These are phyloP conservation scores for Adansonia madagascariensis DNA, from an alignment of 441 rosid species.

Conservation along the genomic window DNA sequence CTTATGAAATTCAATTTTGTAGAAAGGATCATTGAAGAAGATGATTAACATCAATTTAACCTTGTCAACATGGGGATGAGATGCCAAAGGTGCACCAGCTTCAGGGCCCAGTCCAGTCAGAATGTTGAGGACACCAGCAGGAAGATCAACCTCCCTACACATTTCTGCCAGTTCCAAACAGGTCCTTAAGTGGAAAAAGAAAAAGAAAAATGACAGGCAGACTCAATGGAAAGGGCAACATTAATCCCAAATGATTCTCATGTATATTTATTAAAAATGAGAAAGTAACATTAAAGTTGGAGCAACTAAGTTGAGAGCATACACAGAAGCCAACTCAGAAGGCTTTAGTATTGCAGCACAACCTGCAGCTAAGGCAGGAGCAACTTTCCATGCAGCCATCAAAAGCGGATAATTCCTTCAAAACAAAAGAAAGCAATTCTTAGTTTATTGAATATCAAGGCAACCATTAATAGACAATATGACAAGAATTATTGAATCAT, in stretches of 20 bases:
- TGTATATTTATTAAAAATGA: background rate
- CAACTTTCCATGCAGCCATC: constrained; percentile 98
- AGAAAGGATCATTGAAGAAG: constrained; percentile 5
- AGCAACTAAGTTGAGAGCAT: constrained; percentile 39
- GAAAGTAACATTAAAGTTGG: constrained; percentile 20
- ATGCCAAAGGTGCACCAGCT: constrained; percentile 94
- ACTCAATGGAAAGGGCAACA: background rate
- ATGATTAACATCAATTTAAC: constrained; percentile 40
- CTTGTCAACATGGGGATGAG: constrained; percentile 93
- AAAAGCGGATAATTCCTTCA: constrained; percentile 94
- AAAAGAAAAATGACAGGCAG: background rate
- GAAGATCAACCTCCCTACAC: constrained; percentile 90
- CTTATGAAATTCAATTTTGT: constrained; percentile 4
- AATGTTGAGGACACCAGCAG: constrained; percentile 92
- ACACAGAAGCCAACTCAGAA: constrained; percentile 89
- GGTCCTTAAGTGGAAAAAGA: constrained; percentile 53
- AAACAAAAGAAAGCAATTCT: constrained; percentile 20
- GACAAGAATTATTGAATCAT: background rate
- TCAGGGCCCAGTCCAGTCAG: constrained; percentile 92
- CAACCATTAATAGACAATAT: background rate
- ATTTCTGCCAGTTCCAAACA: constrained; percentile 96
- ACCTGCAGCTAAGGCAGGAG: constrained; percentile 99
- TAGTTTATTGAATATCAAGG: constrained; percentile 8
- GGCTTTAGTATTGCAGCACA: constrained; percentile 94
- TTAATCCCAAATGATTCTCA: background rate